Evolutionary conservation across 2,329 filamentous ascomycete species (phyloP), one percentile per base, ranked within the genome.

Genomic region (Ophiocordyceps sinensis): DNA sequence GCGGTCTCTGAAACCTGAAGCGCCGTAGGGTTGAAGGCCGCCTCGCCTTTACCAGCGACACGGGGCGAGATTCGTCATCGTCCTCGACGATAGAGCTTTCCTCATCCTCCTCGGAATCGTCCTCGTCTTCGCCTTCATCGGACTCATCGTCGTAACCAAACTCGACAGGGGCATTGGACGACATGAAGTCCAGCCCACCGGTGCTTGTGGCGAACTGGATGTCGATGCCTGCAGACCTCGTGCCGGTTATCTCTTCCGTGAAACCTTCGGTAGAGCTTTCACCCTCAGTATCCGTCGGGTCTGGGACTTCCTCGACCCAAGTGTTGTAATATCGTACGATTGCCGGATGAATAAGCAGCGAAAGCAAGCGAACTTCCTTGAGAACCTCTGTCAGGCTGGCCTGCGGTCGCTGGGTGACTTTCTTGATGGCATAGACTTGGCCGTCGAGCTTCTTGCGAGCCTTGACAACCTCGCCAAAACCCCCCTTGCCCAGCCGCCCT

Each of bases 381-480:
- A 89, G 58, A 12, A 88, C 79, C 55, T 94, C 84, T 1, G 83
- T 88, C 32, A 96, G 67, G 43, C 83, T 85, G 44, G 79, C 73
- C 23, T 82, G 75, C 1, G 85, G 85, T 40, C 81, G 80, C 50
- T 91, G 85, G 1, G 79, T 85, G 46, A 98, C 91, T 58, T 96
- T 95, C 60, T 98, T 98, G 56, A 98, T 85, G 15, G 91, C 91
- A 61, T 96, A 98, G 36, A 93, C 81, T 43, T 88, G 84, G 1
- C 85, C 85, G 56, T 96, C 91, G 4, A 95, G 75, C 63, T 91
- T 94, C 60, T 94, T 94, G 28, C 89, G 77, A 3, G 89, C 89
- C 58, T 94, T 93, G 42, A 96, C 86, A 19, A 98, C 91, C 61
- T 95, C 86, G 5, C 91, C 91, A 61, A 94, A 98, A 0, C 89